Evolutionary conservation across 2,329 filamentous ascomycete genomes (phyloP), one percentile per base, ranked within the genome.

Genomic region (Chrysosporium keratinophilum): DNA sequence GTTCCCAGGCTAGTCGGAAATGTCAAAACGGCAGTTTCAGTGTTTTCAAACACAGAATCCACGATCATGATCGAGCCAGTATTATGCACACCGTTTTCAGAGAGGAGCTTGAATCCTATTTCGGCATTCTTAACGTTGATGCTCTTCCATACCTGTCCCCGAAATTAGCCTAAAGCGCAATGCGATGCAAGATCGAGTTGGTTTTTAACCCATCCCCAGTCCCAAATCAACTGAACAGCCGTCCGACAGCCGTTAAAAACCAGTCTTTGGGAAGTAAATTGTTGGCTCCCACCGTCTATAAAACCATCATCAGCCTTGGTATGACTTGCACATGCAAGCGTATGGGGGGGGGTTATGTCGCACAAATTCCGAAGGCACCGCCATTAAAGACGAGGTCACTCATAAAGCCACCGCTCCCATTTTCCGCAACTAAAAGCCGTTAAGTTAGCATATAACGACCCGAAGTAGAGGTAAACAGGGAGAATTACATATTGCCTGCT

Each of bases 311-410:
- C 52, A 3, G 46, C 50, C 3, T 45, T 39, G 2, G 52, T 54
- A 37, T 50, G 4, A 14, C 7, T 28, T 3, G 3, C 3, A 28
- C 7, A 4, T 28, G 17, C 7, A 41, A 19, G 15, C 7, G 17
- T 9, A 15, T 19, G 14, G 9, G 17, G 20, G 9, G 5, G 17
- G 23, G 23, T 56, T 76, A 43, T 9, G 17, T 80, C 56, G 80
- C 33, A 23, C 48, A 40, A 28, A 56, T 76, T 53, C 81, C 80
- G 54, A 79, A 74, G 28, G 71, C 71, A 15, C 82, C 82, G 33
- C 81, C 80, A 35, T 76, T 74, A 68, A 85, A 84, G 43, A 69
- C 69, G 1, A 81, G 66, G 57, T 83, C 78, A 34, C 71, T 74
- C 64, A 83, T 74, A 63, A 78, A 81, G 15, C 79, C 79, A 54